Evolutionary conservation across 148 eudicot genomes (phyloP), one percentile per base, ranked within the genome.

Genomic region (Persicaria maculosa): DNA sequence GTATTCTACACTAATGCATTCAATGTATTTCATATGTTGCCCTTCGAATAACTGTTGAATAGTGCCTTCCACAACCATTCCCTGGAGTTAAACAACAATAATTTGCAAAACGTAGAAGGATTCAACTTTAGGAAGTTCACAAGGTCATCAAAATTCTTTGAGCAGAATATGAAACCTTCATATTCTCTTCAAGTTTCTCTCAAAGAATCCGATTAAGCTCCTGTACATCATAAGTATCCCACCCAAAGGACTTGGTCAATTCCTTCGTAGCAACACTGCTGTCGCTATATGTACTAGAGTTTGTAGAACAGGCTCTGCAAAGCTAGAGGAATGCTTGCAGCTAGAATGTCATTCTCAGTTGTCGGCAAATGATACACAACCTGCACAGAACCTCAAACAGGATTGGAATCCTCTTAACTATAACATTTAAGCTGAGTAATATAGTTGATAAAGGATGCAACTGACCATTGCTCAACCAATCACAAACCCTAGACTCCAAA

Each of bases 21-120:
- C 98, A 44, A 91, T 89, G 79, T 94, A 94, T 77, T 94, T 94
- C 98, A 94, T 94, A 81, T 91, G 93, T 80, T 94, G 98, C 59
- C 98, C 98, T 85, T 94, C 98, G 79, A 94, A 91, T 74, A 94
- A 83, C 77, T 89, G 83, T 69, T 93, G 97, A 78, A 93, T 93
- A 25, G 98, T 93, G 16, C 95, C 98, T 82, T 94, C 98, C 75
- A 94, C 98, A 78, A 94, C 98, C 58, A 97, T 91, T 68, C 96
- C 98, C 97, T 91, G 69, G 36, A 64, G 46, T 36, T 12, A 31
- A 19, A 20, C 44, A 64, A 11, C 7, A 64, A 36, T 64, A 17
- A 84, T 20, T 31, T 59, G 46, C 17, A 84, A 81, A 71, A 76
- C 19, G 50, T 73, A 75, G 50, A 25, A 50, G 44, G 40, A 12